Evolutionary conservation across 768 basidiomycete species (phyloP).

Genomic region (Hericium rajendrae): DNA sequence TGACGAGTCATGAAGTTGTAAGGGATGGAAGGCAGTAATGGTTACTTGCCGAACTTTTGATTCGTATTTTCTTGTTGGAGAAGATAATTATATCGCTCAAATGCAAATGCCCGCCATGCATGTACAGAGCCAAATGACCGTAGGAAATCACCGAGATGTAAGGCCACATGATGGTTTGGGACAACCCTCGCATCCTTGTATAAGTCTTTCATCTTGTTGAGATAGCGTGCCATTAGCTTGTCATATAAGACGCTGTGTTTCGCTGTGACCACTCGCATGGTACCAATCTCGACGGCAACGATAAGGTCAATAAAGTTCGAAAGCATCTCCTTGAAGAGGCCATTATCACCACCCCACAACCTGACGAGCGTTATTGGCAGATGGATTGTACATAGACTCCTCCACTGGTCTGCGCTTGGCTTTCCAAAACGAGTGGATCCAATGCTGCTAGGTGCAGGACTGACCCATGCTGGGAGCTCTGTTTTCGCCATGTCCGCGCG

Average conservation of each 20-base stretch:
- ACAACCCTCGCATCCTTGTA: conserved; percentile 21
- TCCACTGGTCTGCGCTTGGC: conserved; percentile 19
- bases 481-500: conserved; percentile 13
- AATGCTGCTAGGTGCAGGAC: conserved; percentile 7
- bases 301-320: conserved; percentile 24
- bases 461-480: conserved; percentile 17
- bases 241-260: conserved; percentile 19
- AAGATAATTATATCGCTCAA: conserved; percentile 25
- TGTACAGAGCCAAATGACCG: conserved; percentile 26
- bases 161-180: conserved; percentile 31
- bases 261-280: conserved; percentile 15
- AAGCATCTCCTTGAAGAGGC: conserved; percentile 1
- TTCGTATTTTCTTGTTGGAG: conserved; percentile 24
- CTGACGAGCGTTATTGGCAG: conserved; percentile 14
- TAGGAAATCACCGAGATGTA: conserved; percentile 28
- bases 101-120: conserved; percentile 27
- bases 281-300: conserved; percentile 23
- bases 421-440: conserved; percentile 15
- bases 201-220: conserved; percentile 19
- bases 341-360: conserved; percentile 13
- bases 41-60: conserved; percentile 21
- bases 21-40: too few species aligned
- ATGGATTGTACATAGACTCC: conserved; percentile 9
- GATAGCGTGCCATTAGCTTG: conserved; percentile 23
- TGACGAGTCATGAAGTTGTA: too few species aligned